Base-by-base conservation (phyloP, 176 grass and related monocot species). In the Elaeis guineensis region DNA sequence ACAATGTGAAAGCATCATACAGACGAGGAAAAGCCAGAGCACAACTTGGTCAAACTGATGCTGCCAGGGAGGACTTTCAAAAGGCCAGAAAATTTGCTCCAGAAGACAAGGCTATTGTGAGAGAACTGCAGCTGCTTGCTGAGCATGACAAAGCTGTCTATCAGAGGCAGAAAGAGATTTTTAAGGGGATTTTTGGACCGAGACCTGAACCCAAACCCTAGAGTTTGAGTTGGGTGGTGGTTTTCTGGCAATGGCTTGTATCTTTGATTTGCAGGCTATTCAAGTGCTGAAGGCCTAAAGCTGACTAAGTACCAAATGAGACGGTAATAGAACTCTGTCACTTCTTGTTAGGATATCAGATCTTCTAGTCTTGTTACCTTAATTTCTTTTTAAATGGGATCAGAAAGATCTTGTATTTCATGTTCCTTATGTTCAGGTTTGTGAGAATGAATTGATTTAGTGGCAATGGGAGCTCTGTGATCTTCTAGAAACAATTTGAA, bases 21-120 rank as follows among this genome's bases (percentile, higher is more conserved):
- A 88, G 92, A 80, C 79, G 87, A 24, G 93, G 93, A 39, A 92
- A 92, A 77, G 87, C 93, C 61, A 81, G 72, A 72, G 77, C 87
- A 23, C 87, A 80, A 69, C 93, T 97, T 15, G 87, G 93, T 12
- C 87, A 97, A 70, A 97, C 69, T 2, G 93, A 97, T 76, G 63
- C 84, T 51, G 93, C 84, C 9, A 80, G 76, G 62, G 81, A 85
- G 61, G 87, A 91, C 61, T 82, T 97, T 29, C 75, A 85, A 63
- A 97, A 83, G 64, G 93, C 81, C 55, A 83, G 72, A 64, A 97
- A 83, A 50, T 68, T 82, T 21, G 72, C 73, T 14, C 87, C 93
- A 49, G 81, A 85, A 61, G 84, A 97, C 65, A 77, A 75, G 59
- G 78, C 86, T 4, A 83, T 97, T 52, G 23, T 76, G 14, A 71